phyloP scores from a whole-genome alignment of 768 basidiomycete genomes.

The Crucibulum laeve region DNA sequence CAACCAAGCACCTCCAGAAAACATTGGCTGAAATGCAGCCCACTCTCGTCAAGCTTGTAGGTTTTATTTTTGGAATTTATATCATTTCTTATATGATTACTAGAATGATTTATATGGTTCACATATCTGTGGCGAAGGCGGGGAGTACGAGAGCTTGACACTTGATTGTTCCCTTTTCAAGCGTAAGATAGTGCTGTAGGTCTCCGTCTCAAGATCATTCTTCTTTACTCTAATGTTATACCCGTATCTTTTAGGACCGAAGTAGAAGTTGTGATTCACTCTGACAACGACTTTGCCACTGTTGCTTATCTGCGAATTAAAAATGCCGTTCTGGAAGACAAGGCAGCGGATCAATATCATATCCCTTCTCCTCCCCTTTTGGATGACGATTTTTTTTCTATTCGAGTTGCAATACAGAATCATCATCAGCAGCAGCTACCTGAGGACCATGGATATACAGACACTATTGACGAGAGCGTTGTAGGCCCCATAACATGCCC shows the following conservation, averaged over 20 bases:
- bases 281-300: constrained; percentile 79
- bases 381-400: constrained; percentile 31
- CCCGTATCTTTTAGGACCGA: constrained; percentile 31
- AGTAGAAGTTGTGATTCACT: constrained; percentile 70
- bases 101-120: constrained; percentile 82
- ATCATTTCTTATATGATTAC: neutral
- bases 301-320: constrained; percentile 90
- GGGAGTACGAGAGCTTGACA: constrained; percentile 95
- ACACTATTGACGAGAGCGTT: neutral
- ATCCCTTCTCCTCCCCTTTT: constrained; percentile 48
- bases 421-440: neutral
- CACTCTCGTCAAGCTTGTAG: constrained; percentile 67
- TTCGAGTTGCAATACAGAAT: constrained; percentile 17
- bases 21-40: constrained; percentile 70
- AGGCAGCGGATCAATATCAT: constrained; percentile 20
- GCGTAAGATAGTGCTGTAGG: constrained; percentile 65
- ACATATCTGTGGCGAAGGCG: constrained; percentile 96
- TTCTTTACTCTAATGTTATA: neutral
- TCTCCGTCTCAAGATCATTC: neutral
- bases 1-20: constrained; percentile 72
- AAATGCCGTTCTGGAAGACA: constrained; percentile 57
- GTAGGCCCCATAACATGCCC: neutral
- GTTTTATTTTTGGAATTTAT: constrained; percentile 11
- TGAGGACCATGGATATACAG: neutral
- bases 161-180: constrained; percentile 89